Evolutionary conservation across 768 basidiomycete genomes (phyloP).

Genomic region (Chlorophyllum brunneum): DNA sequence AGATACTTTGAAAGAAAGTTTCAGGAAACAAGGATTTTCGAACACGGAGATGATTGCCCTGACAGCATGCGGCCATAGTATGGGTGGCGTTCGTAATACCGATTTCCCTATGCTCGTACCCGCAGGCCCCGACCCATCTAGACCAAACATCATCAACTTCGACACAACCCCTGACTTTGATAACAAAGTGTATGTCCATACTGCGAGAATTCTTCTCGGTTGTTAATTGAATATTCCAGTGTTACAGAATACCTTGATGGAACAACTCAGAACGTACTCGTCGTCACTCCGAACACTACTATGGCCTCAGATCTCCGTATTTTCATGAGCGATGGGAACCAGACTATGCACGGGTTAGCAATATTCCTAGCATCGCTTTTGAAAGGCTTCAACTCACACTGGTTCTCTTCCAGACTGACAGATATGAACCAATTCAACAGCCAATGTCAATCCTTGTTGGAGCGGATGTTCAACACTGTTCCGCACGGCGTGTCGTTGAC

Average conservation of each 20-base stretch:
- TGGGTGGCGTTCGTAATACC: constrained; percentile 44
- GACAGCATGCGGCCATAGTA: constrained; percentile 47
- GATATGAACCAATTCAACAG: constrained; percentile 30
- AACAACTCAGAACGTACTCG: constrained; percentile 31
- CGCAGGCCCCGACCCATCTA: constrained; percentile 19
- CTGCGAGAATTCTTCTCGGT: neutral
- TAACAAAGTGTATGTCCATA: constrained; percentile 30
- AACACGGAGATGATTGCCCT: constrained; percentile 47
- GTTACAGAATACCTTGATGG: constrained; percentile 34
- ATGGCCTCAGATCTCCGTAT: constrained; percentile 33
- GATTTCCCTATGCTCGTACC: constrained; percentile 43
- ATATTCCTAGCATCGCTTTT: neutral
- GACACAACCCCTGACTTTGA: constrained; percentile 40
- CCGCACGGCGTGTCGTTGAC: constrained; percentile 41
- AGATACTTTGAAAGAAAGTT: constrained; percentile 33
- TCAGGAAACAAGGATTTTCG: constrained; percentile 40
- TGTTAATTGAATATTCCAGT: constrained; percentile 15
- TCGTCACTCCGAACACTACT: constrained; percentile 29
- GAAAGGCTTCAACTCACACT: neutral
- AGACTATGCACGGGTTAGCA: constrained; percentile 27
- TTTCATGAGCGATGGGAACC: constrained; percentile 31
- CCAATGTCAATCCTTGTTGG: constrained; percentile 36
- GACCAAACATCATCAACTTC: constrained; percentile 32
- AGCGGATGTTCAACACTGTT: constrained; percentile 48
- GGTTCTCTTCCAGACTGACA: constrained; percentile 23